Conservation (phyloP, 352 stramenopile genomes). For the Globisporangium nodosum region DNA sequence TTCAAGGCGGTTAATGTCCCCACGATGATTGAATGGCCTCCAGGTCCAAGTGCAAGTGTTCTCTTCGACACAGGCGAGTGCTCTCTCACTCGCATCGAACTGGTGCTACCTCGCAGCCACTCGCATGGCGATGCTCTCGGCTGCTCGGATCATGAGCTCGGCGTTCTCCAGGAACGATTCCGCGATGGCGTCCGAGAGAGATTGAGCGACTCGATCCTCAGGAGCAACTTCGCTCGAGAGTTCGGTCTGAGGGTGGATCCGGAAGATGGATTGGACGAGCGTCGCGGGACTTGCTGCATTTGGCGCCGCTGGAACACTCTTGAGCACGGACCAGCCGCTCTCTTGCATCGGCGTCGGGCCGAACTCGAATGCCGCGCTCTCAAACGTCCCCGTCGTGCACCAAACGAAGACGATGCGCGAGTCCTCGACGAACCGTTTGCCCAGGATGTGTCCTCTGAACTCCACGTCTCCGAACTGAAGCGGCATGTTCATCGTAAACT, state of each 20-base stretch:
- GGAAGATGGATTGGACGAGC: not conserved
- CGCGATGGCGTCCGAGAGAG: not conserved
- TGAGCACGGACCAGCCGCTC: not conserved
- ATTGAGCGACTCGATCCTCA: not conserved
- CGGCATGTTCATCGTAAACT: not conserved
- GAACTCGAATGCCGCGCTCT: not conserved
- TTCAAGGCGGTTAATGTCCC: no score
- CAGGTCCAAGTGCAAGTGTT: no score
- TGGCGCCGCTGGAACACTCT: not conserved
- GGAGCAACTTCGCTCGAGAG: not conserved
- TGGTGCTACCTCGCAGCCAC: not conserved
- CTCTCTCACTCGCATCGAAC: no score
- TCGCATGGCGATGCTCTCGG: not conserved
- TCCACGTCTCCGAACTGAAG: not conserved
- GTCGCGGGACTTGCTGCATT: not conserved
- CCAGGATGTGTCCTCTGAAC: not conserved
- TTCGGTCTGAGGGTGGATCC: not conserved
- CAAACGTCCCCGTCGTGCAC: not conserved
- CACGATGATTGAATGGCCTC: no score
- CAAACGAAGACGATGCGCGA: not conserved
- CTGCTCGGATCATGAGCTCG: not conserved
- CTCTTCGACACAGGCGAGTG: no score
- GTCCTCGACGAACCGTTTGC: not conserved
- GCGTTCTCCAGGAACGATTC: not conserved
- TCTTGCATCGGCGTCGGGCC: not conserved